A percentile compares a stretch with the other conserved stretches of the same genome.
Conservation (phyloP, 306 rosid species). For the Casuarina equisetifolia region DNA sequence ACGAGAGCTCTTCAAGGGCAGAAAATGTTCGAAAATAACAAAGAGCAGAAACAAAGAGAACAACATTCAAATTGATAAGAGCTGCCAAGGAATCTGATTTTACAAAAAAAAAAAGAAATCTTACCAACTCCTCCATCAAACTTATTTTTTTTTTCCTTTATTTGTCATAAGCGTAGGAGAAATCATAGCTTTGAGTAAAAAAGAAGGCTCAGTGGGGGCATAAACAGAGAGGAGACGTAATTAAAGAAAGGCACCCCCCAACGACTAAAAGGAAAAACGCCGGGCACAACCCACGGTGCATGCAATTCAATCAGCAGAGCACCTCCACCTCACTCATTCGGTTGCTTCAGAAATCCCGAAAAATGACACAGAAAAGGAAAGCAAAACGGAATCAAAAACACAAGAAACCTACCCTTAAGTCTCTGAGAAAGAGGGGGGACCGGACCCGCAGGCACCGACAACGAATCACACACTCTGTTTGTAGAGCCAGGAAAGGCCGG, state of each 20-base stretch:
- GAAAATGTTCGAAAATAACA: not conserved
- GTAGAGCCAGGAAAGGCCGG: not conserved
- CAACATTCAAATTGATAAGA: not conserved
- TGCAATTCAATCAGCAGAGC: not conserved
- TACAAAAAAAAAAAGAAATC: not conserved
- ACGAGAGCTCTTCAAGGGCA: too few species aligned
- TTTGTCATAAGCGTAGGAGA: not conserved
- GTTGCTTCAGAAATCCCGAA: too few species aligned
- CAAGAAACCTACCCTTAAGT: not conserved
- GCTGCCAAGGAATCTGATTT: not conserved
- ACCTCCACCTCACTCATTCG: too few species aligned
- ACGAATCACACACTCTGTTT: not conserved
- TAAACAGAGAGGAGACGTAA: not conserved
- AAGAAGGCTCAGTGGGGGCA: not conserved
- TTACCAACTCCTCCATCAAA: not conserved
- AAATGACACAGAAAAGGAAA: not conserved
- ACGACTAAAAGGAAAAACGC: not conserved
- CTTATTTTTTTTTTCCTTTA: not conserved
- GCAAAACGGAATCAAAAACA: not conserved
- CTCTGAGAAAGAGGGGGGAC: not conserved
- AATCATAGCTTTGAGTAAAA: not conserved
- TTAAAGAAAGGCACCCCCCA: not conserved
- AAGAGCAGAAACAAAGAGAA: not conserved
- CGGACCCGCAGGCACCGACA: not conserved
- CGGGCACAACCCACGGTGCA: not conserved